Conservation (phyloP, 192 early-diverging fungal species). For the Mortierella claussenii region DNA sequence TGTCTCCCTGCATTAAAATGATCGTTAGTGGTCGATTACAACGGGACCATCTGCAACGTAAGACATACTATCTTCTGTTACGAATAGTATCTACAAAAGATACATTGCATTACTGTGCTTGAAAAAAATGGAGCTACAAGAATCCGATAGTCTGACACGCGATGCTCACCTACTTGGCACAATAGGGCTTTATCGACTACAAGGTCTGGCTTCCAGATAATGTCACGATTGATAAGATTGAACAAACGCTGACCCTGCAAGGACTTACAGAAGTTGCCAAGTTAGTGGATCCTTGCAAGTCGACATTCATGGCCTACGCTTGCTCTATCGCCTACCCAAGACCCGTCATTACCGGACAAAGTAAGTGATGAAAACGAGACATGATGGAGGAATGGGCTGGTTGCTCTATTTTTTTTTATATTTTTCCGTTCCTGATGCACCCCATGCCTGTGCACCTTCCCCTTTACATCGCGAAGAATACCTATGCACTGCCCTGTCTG, state of each 20-base stretch:
- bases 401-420: too few species aligned
- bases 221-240: constrained; percentile 3
- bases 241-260: constrained; percentile 1
- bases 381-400: too few species aligned
- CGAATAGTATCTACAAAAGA: too few species aligned
- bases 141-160: too few species aligned
- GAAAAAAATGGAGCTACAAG: too few species aligned
- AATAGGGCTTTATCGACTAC: constrained; percentile 45
- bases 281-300: constrained; percentile 34
- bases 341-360: constrained; percentile 25
- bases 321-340: constrained; percentile 46
- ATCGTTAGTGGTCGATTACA: constrained; percentile 46
- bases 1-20: too few species aligned
- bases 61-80: too few species aligned
- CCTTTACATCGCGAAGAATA: too few species aligned
- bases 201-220: constrained; percentile 37
- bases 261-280: constrained; percentile 3
- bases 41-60: constrained; percentile 45
- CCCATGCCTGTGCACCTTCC: too few species aligned
- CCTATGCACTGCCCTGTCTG: too few species aligned
- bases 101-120: not conserved
- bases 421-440: too few species aligned
- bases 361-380: too few species aligned
- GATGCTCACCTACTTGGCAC: not conserved
- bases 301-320: constrained; percentile 24